Evolutionary conservation across 768 basidiomycete genomes (phyloP).

Genomic region (Tulasnella sp.): DNA sequence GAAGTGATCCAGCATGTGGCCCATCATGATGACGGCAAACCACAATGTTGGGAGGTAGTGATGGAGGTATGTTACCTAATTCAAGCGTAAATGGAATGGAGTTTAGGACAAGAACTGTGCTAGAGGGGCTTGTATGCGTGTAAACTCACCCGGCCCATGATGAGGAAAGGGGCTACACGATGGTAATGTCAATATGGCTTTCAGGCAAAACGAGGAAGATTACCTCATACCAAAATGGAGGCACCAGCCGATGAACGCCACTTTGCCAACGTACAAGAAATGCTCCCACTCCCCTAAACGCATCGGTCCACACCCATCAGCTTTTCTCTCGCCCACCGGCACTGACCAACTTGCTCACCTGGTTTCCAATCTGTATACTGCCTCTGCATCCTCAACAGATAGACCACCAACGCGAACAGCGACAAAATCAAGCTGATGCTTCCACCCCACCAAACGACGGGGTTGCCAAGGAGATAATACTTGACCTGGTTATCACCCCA

Average conservation of each 20-base stretch:
- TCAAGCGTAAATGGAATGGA: neutral
- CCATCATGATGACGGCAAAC: conserved; percentile 87
- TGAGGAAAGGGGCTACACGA: conserved; percentile 75
- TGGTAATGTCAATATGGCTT: neutral
- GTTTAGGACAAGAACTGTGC: neutral
- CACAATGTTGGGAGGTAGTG: conserved; percentile 97
- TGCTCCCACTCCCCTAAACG: conserved; percentile 86
- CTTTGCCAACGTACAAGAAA: conserved; percentile 83
- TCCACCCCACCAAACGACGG: conserved; percentile 83
- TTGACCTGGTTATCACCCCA: conserved; percentile 84
- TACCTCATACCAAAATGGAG: conserved; percentile 75
- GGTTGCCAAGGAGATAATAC: conserved; percentile 90
- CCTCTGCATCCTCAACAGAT: conserved; percentile 73
- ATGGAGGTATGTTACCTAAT: conserved; percentile 67
- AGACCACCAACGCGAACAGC: conserved; percentile 44
- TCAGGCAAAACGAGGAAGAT: too few relatives aligned
- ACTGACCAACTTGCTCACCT: conserved; percentile 37
- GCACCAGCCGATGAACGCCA: conserved; percentile 84
- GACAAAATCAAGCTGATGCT: conserved; percentile 51
- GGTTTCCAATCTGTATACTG: conserved; percentile 87
- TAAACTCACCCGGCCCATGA: conserved; percentile 78
- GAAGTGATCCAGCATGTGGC: conserved; percentile 86
- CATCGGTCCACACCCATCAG: neutral
- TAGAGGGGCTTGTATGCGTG: too few relatives aligned
- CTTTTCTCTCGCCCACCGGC: neutral